Conservation (phyloP, 164 flowering plant genomes). For the Vitis labrusca region DNA sequence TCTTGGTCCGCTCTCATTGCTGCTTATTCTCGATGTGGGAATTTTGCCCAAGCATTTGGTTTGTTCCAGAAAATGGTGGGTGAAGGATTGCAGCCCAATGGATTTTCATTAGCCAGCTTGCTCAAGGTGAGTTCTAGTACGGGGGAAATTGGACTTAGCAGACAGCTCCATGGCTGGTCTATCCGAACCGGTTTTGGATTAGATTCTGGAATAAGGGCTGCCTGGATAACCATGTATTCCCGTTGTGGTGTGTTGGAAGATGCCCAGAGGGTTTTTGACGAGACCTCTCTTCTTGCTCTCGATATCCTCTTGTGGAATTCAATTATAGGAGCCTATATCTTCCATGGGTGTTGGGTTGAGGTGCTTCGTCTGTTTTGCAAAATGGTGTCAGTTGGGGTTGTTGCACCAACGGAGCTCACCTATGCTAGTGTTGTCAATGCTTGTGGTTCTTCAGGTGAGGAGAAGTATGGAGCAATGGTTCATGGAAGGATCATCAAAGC, state of each 20-base stretch:
- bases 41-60: slow-evolving; percentile 8
- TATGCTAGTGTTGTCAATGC: slow-evolving; percentile 32
- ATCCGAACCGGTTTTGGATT: slow-evolving; percentile 21
- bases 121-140: slow-evolving; percentile 22
- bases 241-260: slow-evolving; percentile 22
- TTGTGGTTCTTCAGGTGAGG: slow-evolving; percentile 22
- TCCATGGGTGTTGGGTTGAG: slow-evolving; percentile 17
- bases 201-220: slow-evolving; percentile 13
- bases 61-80: slow-evolving; percentile 20
- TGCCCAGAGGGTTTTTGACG: slow-evolving; percentile 26
- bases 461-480: slow-evolving; percentile 23
- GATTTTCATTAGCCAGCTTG: slow-evolving; percentile 20
- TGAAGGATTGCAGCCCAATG: slow-evolving; percentile 21
- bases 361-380: slow-evolving; percentile 17
- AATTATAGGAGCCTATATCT: slow-evolving; percentile 24
- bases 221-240: slow-evolving; percentile 31
- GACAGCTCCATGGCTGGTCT: slow-evolving; percentile 34
- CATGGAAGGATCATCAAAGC: slow-evolving; percentile 33
- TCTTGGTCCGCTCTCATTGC: slow-evolving; percentile 24
- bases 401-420: slow-evolving; percentile 19
- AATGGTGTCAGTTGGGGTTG: slow-evolving; percentile 23
- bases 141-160: slow-evolving; percentile 16
- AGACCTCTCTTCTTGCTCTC: slow-evolving; percentile 5
- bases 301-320: slow-evolving; percentile 29
- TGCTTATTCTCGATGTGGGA: slow-evolving; percentile 12